Conservation (phyloP, 345 rosid species). For the Eucalyptus regnans region DNA sequence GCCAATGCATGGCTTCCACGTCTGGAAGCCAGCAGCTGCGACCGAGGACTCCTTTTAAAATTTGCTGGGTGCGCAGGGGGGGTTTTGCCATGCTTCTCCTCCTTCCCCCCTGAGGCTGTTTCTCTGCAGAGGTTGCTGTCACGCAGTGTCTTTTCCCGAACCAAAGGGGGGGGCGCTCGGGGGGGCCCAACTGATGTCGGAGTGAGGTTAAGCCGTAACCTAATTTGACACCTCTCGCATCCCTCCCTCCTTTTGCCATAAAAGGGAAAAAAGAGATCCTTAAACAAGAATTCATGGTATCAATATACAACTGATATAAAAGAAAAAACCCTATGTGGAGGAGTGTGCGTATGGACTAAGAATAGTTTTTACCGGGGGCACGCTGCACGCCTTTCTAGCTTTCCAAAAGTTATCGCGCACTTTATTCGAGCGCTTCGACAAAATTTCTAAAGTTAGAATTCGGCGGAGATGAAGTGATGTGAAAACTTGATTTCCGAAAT, state of each 20-base stretch:
- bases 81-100: background rate
- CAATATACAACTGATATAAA: background rate
- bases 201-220: background rate
- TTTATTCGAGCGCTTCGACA: background rate
- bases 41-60: background rate
- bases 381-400: background rate
- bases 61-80: background rate
- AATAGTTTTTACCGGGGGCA: background rate
- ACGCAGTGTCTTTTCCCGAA: conserved; percentile 14
- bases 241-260: background rate
- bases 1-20: background rate
- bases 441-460: background rate
- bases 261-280: background rate
- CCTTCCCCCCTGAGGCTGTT: background rate
- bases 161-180: background rate
- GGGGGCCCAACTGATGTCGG: conserved; percentile 3
- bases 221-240: background rate
- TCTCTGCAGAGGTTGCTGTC: background rate
- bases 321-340: background rate
- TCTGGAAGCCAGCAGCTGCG: background rate
- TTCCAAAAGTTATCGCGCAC: background rate
- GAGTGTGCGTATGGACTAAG: background rate
- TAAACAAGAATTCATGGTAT: background rate
- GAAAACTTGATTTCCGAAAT: background rate
- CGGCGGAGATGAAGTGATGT: background rate